Evolutionary conservation across 2,329 filamentous ascomycete species (phyloP).

Genomic region (Claviceps pazoutovae): DNA sequence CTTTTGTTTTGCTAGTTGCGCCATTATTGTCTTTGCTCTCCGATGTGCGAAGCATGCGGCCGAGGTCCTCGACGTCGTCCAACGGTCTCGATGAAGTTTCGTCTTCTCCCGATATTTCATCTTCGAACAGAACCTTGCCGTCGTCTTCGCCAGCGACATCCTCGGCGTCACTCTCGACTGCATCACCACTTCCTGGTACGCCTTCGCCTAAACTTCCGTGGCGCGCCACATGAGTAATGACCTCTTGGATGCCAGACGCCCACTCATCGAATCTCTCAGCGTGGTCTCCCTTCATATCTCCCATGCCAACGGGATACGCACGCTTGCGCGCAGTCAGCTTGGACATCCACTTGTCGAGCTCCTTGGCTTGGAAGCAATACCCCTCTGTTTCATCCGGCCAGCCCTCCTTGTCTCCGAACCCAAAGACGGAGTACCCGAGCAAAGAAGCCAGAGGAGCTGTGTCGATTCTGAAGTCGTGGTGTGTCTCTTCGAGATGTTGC

Average conservation of each 20-base stretch:
- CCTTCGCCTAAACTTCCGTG: constrained; percentile 48
- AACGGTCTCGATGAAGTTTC: constrained; percentile 31
- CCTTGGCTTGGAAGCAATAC: constrained; percentile 83
- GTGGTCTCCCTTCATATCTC: constrained; percentile 67
- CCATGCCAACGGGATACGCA: constrained; percentile 79
- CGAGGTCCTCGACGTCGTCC: constrained; percentile 77
- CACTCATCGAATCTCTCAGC: constrained; percentile 59
- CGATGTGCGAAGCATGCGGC: constrained; percentile 44
- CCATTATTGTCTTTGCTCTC: constrained; percentile 21
- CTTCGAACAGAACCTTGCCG: constrained; percentile 32
- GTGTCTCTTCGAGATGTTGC: constrained; percentile 77
- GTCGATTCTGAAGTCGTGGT: constrained; percentile 93
- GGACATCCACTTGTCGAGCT: constrained; percentile 95
- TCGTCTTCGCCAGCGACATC: constrained; percentile 47
- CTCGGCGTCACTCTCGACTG: constrained; percentile 74
- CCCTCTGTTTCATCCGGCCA: constrained; percentile 87
- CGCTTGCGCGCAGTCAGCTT: constrained; percentile 76
- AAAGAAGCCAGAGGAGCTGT: constrained; percentile 66
- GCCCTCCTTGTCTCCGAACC: constrained; percentile 78
- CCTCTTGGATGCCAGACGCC: constrained; percentile 58
- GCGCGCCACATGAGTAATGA: constrained; percentile 48
- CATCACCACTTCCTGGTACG: constrained; percentile 66
- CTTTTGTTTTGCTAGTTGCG: constrained; percentile 14
- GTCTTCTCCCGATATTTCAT: constrained; percentile 23
- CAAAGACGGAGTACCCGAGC: constrained; percentile 84